A percentile compares a stretch with the other conserved stretches of the same genome.
phyloP scores from a whole-genome alignment of 305 asterid genomes.

The Petunia hybrid region DNA sequence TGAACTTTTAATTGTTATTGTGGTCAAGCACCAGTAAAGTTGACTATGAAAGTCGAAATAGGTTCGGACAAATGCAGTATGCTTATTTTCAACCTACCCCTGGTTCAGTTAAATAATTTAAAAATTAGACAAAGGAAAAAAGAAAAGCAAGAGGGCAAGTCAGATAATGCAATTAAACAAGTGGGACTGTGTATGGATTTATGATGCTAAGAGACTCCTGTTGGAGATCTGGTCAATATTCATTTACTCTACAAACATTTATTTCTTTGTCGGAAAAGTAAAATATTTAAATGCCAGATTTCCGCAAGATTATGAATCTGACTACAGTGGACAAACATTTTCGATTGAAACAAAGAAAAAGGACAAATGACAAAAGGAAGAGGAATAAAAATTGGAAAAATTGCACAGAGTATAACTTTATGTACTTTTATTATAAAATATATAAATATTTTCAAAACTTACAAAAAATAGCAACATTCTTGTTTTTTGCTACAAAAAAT shows the following conservation, averaged over 20 bases:
- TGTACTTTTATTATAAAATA: too few species aligned
- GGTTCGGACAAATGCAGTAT: background rate
- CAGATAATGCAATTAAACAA: constrained; percentile 11
- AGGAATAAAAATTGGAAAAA: too few species aligned
- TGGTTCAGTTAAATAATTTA: background rate
- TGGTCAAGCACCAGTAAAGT: background rate
- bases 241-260: background rate
- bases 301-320: background rate
- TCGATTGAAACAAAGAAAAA: background rate
- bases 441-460: too few species aligned
- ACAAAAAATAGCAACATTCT: too few species aligned
- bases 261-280: constrained; percentile 13
- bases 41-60: background rate
- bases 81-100: background rate
- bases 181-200: background rate
- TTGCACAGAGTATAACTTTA: too few species aligned
- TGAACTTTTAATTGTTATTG: background rate
- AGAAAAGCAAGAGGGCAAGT: background rate
- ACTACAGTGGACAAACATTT: background rate
- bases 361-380: background rate
- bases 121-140: background rate
- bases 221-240: constrained; percentile 6
- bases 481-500: too few species aligned
- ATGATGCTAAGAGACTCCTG: background rate
- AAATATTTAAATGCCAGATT: background rate